These are phyloP conservation scores for Chlorella variabilis DNA, from an alignment of 163 green algal species.

Conservation along the genomic window DNA sequence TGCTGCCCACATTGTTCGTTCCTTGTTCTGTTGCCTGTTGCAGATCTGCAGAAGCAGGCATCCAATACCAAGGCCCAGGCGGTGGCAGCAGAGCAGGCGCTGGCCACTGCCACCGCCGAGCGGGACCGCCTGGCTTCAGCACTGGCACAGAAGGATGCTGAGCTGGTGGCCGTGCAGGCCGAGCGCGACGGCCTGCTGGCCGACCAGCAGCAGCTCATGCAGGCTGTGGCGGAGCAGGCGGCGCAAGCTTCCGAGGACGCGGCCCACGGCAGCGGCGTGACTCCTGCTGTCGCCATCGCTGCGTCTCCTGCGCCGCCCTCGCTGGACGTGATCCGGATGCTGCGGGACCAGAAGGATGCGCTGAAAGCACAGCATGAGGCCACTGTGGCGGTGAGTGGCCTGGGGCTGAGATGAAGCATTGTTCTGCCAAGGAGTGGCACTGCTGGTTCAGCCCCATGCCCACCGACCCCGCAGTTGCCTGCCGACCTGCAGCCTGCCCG, in stretches of 20 bases:
- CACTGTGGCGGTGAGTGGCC: neutral
- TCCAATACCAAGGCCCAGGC: neutral
- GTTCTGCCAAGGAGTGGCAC: neutral
- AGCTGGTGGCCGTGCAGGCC: neutral
- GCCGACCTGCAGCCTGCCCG: too few species aligned
- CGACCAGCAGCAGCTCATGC: conserved; percentile 17
- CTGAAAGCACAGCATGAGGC: conserved; percentile 30
- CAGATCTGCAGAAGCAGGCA: conserved; percentile 22
- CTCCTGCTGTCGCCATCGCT: neutral
- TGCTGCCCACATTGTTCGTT: too few species aligned
- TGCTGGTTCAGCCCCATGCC: neutral
- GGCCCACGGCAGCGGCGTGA: neutral
- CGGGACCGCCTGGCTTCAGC: neutral
- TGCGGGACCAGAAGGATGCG: conserved; percentile 27
- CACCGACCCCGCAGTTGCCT: too few species aligned
- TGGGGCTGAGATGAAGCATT: neutral
- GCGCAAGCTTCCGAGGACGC: neutral
- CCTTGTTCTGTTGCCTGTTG: too few species aligned
- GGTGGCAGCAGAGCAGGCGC: neutral
- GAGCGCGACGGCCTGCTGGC: conserved; percentile 17
- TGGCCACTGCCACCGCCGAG: neutral
- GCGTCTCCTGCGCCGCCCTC: neutral
- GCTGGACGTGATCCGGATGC: conserved; percentile 11
- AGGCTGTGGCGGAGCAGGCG: conserved; percentile 3
- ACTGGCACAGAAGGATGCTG: neutral